Percentiles rank a stretch among this genome's conserved stretches.
These are phyloP conservation scores for Alternaria ethzedia DNA, from an alignment of 2,329 filamentous ascomycete species.

Conservation along the genomic window DNA sequence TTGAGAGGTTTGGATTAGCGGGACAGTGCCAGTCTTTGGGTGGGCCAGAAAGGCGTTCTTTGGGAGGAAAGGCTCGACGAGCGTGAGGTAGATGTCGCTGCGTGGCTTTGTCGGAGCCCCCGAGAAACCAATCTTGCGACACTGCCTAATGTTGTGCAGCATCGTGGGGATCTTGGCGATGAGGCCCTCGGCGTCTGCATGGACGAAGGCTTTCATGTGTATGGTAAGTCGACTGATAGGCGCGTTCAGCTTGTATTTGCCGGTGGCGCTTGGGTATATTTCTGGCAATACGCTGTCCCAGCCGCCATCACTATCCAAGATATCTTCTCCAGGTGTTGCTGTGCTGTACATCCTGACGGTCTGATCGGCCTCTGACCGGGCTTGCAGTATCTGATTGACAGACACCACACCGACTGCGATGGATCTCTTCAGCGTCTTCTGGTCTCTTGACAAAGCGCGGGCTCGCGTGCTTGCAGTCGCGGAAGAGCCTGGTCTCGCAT, in stretches of 20 bases:
- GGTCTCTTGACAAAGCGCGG: constrained; percentile 44
- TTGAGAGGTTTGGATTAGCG: constrained; percentile 67
- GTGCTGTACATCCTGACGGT: constrained; percentile 80
- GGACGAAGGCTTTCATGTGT: constrained; percentile 77
- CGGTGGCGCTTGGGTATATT: constrained; percentile 70
- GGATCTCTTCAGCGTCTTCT: constrained; percentile 67
- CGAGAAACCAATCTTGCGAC: constrained; percentile 90
- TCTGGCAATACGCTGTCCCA: constrained; percentile 76
- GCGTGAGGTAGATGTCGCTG: constrained; percentile 93
- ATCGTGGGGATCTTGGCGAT: constrained; percentile 88
- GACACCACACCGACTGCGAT: constrained; percentile 80
- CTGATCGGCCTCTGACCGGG: constrained; percentile 75
- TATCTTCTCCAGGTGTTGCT: constrained; percentile 46
- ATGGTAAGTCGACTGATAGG: constrained; percentile 80
- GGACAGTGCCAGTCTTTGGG: constrained; percentile 80
- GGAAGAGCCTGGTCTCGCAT: constrained; percentile 37
- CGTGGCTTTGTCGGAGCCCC: constrained; percentile 86
- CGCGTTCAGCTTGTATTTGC: constrained; percentile 74
- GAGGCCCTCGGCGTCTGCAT: constrained; percentile 77
- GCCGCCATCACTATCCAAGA: constrained; percentile 62
- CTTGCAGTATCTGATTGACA: constrained; percentile 75
- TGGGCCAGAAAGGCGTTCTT: constrained; percentile 69
- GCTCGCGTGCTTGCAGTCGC: constrained; percentile 36
- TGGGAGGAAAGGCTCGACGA: constrained; percentile 79
- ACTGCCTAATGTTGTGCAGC: constrained; percentile 79